Conservation (phyloP, 371 early-diverging fungal species). For the Mucor velutinosus region DNA sequence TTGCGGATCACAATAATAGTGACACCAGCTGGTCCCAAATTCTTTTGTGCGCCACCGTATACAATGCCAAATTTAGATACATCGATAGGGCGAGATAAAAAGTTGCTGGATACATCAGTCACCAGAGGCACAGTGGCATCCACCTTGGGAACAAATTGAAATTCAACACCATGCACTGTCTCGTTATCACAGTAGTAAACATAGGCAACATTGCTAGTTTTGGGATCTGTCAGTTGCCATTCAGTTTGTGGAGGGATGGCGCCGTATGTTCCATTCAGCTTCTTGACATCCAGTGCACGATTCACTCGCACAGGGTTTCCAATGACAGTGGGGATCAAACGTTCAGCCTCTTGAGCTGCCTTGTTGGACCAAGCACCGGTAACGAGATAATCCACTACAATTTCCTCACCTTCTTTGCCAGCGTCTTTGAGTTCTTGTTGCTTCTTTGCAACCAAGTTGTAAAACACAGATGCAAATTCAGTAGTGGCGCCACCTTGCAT, state of each 20-base stretch:
- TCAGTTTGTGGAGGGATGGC: slow-evolving; percentile 58
- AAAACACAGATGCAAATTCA: slow-evolving; percentile 88
- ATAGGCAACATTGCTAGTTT: slow-evolving; percentile 69
- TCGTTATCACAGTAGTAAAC: slow-evolving; percentile 97
- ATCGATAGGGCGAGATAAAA: slow-evolving; percentile 85
- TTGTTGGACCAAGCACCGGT: slow-evolving; percentile 93
- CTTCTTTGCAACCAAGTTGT: slow-evolving; percentile 80
- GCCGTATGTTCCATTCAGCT: slow-evolving; percentile 46
- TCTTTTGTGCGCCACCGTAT: slow-evolving; percentile 97
- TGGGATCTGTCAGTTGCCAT: slow-evolving; percentile 75
- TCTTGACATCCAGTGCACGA: slow-evolving; percentile 64
- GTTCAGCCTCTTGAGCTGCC: slow-evolving; percentile 85
- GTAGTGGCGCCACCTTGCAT: slow-evolving; percentile 96
- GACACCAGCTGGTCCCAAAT: slow-evolving; percentile 95
- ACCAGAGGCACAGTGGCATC: slow-evolving; percentile 81
- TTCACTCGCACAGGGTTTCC: slow-evolving; percentile 57
- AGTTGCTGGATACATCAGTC: slow-evolving; percentile 95
- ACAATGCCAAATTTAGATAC: slow-evolving; percentile 85
- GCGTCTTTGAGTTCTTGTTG: slow-evolving; percentile 49
- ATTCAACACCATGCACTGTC: slow-evolving; percentile 96
- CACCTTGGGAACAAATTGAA: slow-evolving; percentile 58
- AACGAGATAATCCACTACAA: slow-evolving; percentile 86
- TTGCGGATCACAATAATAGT: slow-evolving; percentile 91
- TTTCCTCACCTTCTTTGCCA: slow-evolving; percentile 29
- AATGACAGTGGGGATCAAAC: slow-evolving; percentile 59